Evolutionary conservation across 2,329 filamentous ascomycete species (phyloP), one percentile per base, ranked within the genome.

Genomic region (Taxawa tesnikishii): DNA sequence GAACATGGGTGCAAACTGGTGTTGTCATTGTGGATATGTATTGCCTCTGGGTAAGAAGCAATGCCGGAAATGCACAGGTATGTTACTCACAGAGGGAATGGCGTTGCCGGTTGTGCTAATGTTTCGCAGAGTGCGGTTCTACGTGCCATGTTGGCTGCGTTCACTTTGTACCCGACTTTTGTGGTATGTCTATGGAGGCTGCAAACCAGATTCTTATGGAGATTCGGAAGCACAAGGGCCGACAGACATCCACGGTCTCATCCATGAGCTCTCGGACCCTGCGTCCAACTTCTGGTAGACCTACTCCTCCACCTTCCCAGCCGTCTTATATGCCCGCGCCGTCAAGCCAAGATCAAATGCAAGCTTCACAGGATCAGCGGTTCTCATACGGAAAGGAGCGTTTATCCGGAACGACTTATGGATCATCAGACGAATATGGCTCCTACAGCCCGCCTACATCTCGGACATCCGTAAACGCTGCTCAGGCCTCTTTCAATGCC

Each of bases 1-100:
- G 43, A 98, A 98, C 51, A 83, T 98, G 61, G 90, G 87, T 11
- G 90, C 90, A 46, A 98, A 96, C 54, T 98, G 90, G 90, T 98
- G 90, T 61, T 98, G 90, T 53, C 90, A 98, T 59, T 98, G 90
- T 55, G 90, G 90, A 48, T 96, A 94, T 53, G 80, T 98, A 44
- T 63, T 98, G 31, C 87, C 90, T 0, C 81, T 98, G 53, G 90
- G 90, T 38, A 84, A 87, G 55, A 94, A 93, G 59, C 94, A 93
- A 56, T 85, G 82, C 51, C 77, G 90, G 50, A 92, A 87, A 59
- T 98, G 90, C 56, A 75, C 77, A 23, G 19, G 19, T 23, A 23
- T 8, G 19, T 23, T 8, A 8, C n/a, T 23, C 54, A n/a, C 17
- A 17, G 28, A 9, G 11, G 13, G 4, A 7, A 12, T 17, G 4